Evolutionary conservation across 169 alveolate species (phyloP).

Genomic region (Cyclospora cayetanensis): DNA sequence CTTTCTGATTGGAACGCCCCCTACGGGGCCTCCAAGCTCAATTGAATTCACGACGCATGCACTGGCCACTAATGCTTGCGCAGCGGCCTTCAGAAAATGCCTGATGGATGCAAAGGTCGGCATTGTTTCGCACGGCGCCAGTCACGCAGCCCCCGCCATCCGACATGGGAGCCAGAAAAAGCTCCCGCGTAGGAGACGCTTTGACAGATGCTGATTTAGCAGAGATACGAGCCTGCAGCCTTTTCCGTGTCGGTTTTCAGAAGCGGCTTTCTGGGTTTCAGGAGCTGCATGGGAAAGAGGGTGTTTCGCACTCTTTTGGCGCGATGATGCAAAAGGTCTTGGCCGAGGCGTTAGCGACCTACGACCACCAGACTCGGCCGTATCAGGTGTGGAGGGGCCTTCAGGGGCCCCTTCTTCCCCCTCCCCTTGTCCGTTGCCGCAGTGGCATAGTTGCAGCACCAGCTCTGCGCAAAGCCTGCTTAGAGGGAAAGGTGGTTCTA

Average conservation of each 20-base stretch:
- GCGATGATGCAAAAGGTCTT: neutral
- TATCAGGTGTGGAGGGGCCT: constrained; percentile 26
- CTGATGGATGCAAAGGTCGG: constrained; percentile 20
- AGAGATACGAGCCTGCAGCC: neutral
- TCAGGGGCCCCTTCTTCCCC: neutral
- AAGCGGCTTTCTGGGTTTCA: neutral
- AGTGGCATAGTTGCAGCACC: neutral
- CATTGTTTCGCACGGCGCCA: neutral
- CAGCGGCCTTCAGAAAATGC: neutral
- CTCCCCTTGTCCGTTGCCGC: neutral
- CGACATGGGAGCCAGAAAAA: too few relatives aligned
- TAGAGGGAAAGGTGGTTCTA: too few relatives aligned
- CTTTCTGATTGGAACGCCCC: neutral
- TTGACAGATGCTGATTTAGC: neutral
- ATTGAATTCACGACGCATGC: constrained; percentile 7
- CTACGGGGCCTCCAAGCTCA: constrained; percentile 17
- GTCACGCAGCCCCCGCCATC: too few relatives aligned
- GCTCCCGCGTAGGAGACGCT: too few relatives aligned
- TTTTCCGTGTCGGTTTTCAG: constrained; percentile 2
- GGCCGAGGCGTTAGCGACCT: constrained; percentile 8
- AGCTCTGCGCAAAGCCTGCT: neutral
- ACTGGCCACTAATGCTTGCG: neutral
- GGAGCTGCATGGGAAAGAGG: neutral
- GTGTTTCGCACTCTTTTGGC: neutral
- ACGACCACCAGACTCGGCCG: constrained; percentile 55